Conservation (phyloP, 148 eudicot genomes). For the Dysphania ambrosioides region DNA sequence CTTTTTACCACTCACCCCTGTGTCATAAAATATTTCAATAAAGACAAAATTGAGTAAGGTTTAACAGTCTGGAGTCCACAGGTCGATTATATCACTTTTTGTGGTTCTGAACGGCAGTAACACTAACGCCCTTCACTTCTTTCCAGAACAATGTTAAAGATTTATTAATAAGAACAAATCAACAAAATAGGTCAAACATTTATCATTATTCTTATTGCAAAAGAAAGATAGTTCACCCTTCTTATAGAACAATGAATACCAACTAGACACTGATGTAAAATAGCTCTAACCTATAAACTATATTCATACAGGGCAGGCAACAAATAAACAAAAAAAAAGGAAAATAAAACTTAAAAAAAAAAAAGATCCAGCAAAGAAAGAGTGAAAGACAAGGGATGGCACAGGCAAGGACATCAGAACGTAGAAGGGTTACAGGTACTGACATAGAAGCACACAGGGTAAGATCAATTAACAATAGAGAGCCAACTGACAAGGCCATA, state of each 20-base stretch:
- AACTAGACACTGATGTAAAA: too few relatives aligned
- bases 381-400: neutral
- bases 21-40: conserved; percentile 20
- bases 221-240: neutral
- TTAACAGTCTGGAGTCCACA: too few relatives aligned
- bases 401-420: neutral
- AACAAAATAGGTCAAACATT: neutral
- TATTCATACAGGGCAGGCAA: neutral
- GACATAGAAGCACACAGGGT: neutral
- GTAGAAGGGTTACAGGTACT: neutral
- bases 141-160: neutral
- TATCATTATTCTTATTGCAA: neutral
- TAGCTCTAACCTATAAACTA: neutral
- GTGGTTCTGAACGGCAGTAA: neutral
- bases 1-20: conserved; percentile 39
- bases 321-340: too few relatives aligned
- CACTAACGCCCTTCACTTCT: neutral
- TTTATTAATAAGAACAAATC: neutral
- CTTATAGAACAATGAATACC: too few relatives aligned
- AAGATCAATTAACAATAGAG: neutral
- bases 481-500: neutral
- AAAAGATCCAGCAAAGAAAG: neutral
- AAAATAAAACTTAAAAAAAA: neutral
- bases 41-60: conserved; percentile 2
- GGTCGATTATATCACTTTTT: neutral